Conservation (phyloP, 352 stramenopile genomes). For the Globisporangium recalcitrans region DNA sequence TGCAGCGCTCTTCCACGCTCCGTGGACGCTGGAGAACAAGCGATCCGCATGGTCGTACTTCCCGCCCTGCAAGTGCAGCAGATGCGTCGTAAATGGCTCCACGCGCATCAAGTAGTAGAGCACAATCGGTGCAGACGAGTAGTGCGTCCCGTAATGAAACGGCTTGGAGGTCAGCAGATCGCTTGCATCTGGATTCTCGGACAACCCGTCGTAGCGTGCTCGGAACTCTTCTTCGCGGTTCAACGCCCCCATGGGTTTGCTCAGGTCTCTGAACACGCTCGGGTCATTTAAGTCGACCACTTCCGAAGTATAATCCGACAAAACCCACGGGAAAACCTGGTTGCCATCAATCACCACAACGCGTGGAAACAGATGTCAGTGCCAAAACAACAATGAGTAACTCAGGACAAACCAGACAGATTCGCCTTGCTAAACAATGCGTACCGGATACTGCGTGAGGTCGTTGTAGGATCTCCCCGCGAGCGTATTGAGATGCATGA, state of each 20-base stretch:
- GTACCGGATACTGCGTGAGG: slow-evolving; percentile 96
- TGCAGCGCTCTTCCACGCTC: slow-evolving; percentile 88
- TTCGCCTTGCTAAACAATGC: too few relatives aligned
- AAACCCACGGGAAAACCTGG: slow-evolving; percentile 95
- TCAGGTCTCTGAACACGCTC: slow-evolving; percentile 92
- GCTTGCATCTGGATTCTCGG: slow-evolving; percentile 31
- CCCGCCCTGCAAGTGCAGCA: slow-evolving; percentile 92
- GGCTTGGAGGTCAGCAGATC: slow-evolving; percentile 48
- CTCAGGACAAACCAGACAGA: not conserved
- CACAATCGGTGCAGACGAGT: slow-evolving; percentile 91
- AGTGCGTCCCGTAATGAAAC: slow-evolving; percentile 96
- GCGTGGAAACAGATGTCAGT: not conserved
- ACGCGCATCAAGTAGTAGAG: slow-evolving; percentile 97
- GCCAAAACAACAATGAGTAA: not conserved
- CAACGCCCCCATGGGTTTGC: slow-evolving; percentile 96
- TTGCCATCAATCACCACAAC: not conserved
- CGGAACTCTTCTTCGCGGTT: slow-evolving; percentile 87
- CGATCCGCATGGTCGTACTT: slow-evolving; percentile 98
- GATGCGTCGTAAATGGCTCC: slow-evolving; percentile 94
- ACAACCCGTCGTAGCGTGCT: slow-evolving; percentile 54
- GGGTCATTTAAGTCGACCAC: slow-evolving; percentile 92
- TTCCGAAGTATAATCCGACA: slow-evolving; percentile 93
- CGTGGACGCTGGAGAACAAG: slow-evolving; percentile 92
- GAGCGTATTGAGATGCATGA: slow-evolving; percentile 95
- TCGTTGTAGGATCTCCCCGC: slow-evolving; percentile 97